These are phyloP conservation scores for Apiospora arundinis DNA, from an alignment of 2,329 filamentous ascomycete genomes.

Conservation along the genomic window DNA sequence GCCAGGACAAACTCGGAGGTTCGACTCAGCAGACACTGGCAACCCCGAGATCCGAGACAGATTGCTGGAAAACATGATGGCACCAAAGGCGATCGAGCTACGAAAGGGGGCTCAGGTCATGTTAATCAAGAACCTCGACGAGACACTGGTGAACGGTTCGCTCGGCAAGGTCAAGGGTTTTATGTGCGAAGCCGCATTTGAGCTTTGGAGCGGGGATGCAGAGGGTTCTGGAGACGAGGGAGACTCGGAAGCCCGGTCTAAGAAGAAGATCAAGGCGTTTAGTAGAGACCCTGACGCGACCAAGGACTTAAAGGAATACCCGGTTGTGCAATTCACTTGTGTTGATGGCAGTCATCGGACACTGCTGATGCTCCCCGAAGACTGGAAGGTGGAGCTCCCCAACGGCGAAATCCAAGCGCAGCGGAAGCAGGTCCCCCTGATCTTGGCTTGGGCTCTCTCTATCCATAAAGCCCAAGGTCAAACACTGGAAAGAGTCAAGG, in stretches of 20 bases:
- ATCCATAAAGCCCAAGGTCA: slow-evolving; percentile 99
- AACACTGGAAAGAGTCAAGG: slow-evolving; percentile 90
- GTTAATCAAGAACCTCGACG: slow-evolving; percentile 99
- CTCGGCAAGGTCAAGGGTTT: slow-evolving; percentile 85
- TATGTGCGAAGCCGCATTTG: slow-evolving; percentile 59
- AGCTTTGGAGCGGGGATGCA: slow-evolving; percentile 37
- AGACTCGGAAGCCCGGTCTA: slow-evolving; percentile 47
- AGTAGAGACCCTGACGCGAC: slow-evolving; percentile 49
- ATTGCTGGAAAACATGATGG: slow-evolving; percentile 90
- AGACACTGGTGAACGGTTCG: slow-evolving; percentile 91
- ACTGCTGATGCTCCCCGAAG: slow-evolving; percentile 83
- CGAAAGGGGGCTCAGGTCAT: slow-evolving; percentile 97
- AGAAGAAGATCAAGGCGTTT: slow-evolving; percentile 63
- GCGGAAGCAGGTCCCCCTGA: slow-evolving; percentile 82
- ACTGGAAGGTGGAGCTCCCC: slow-evolving; percentile 97
- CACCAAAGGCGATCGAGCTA: slow-evolving; percentile 77
- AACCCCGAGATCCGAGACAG: slow-evolving; percentile 76
- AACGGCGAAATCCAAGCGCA: slow-evolving; percentile 93
- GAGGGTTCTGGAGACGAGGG: slow-evolving; percentile 52
- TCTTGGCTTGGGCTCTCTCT: slow-evolving; percentile 94
- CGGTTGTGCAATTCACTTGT: slow-evolving; percentile 83
- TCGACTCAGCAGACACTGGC: slow-evolving; percentile 77
- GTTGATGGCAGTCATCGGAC: slow-evolving; percentile 78
- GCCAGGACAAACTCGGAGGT: slow-evolving; percentile 70
- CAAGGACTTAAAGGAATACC: slow-evolving; percentile 68